Evolutionary conservation across 495 filamentous ascomycete species (phyloP).

Genomic region (Geopyxis carbonaria): DNA sequence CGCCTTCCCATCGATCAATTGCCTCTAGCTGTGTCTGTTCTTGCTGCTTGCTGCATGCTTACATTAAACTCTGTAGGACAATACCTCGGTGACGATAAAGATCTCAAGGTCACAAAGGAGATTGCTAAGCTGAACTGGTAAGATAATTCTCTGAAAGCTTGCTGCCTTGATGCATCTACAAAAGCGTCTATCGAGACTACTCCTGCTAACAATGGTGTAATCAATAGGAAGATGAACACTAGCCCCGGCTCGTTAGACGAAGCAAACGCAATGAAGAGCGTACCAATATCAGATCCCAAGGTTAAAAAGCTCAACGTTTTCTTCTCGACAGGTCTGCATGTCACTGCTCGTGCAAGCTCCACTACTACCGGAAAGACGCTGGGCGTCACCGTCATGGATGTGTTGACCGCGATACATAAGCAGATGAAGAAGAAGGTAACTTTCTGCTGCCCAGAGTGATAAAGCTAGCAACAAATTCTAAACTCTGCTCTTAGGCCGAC

Average conservation of each 20-base stretch:
- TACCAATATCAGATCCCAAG: slow-evolving; percentile 18
- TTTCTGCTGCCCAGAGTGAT: background rate
- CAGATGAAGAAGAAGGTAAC: slow-evolving; percentile 24
- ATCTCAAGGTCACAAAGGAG: slow-evolving; percentile 18
- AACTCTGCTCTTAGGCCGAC: slow-evolving; percentile 13
- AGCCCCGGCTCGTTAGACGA: slow-evolving; percentile 21
- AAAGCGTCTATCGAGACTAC: no score
- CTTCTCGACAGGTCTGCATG: slow-evolving; percentile 21
- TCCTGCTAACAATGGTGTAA: no score
- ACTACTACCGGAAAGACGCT: slow-evolving; percentile 18
- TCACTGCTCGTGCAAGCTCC: slow-evolving; percentile 19
- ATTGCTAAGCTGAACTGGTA: slow-evolving; percentile 23
- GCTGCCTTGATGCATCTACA: no score
- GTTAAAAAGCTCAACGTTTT: slow-evolving; percentile 22
- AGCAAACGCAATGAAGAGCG: slow-evolving; percentile 17
- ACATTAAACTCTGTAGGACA: slow-evolving; percentile 11
- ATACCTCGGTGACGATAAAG: slow-evolving; percentile 17
- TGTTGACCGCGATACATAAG: slow-evolving; percentile 23
- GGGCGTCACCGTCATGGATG: slow-evolving; percentile 23
- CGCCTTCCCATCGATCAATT: background rate
- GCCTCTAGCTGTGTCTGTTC: background rate
- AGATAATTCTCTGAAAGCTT: no score
- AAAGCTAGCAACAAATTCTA: background rate
- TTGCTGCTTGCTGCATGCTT: no score
- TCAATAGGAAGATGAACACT: slow-evolving; percentile 23